These are phyloP conservation scores for Rhinocladiella mackenziei DNA, from an alignment of 2,329 filamentous ascomycete genomes.

Conservation along the genomic window DNA sequence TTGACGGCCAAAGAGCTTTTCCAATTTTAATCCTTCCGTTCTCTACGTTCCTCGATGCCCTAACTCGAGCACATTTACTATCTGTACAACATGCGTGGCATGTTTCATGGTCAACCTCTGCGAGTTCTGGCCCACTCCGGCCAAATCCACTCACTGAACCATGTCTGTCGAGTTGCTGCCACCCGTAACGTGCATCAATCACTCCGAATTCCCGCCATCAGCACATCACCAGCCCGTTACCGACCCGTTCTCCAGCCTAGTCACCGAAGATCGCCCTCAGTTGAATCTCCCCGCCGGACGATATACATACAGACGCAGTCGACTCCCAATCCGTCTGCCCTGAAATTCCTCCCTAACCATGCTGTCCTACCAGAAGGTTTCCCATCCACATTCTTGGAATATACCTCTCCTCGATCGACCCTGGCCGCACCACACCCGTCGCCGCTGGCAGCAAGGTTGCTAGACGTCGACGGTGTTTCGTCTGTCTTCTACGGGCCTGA, in stretches of 20 bases:
- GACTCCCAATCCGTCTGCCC: constrained; percentile 87
- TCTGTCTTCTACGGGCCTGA: constrained; percentile 91
- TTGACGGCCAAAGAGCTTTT: background rate
- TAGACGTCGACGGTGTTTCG: constrained; percentile 92
- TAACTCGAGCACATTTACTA: background rate
- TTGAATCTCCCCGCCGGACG: constrained; percentile 53
- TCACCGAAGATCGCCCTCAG: constrained; percentile 37
- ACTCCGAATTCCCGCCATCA: constrained; percentile 45
- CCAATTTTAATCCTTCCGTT: background rate
- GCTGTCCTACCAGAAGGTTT: constrained; percentile 73
- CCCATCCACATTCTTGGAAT: constrained; percentile 78
- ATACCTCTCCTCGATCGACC: constrained; percentile 81
- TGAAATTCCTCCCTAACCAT: constrained; percentile 94
- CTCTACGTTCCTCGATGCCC: background rate
- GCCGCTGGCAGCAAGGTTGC: constrained; percentile 80
- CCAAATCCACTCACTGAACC: constrained; percentile 3
- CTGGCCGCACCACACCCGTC: constrained; percentile 86
- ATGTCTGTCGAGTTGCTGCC: constrained; percentile 7
- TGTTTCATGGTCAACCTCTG: constrained; percentile 2
- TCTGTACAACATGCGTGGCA: constrained; percentile 13
- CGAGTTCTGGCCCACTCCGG: constrained; percentile 6
- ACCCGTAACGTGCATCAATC: constrained; percentile 35
- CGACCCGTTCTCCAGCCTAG: constrained; percentile 45
- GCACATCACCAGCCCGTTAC: constrained; percentile 45
- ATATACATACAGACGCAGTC: constrained; percentile 98